These are phyloP conservation scores for Thelonectria blattea DNA, from an alignment of 2,329 filamentous ascomycete species.

Conservation along the genomic window DNA sequence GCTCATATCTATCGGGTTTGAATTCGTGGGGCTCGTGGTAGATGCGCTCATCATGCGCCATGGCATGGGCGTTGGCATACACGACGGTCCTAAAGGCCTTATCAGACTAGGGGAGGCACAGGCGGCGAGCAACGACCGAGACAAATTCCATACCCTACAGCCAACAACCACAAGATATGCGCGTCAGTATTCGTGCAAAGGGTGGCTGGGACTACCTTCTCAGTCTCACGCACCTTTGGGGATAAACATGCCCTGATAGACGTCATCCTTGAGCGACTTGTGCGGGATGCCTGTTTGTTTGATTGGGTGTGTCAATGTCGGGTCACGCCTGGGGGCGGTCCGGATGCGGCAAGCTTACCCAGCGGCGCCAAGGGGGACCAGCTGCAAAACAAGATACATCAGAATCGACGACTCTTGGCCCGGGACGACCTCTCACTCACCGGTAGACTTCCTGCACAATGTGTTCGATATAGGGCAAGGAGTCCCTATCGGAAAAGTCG, in stretches of 20 bases:
- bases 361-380: constrained; percentile 54
- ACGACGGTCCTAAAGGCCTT: constrained; percentile 42
- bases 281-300: constrained; percentile 54
- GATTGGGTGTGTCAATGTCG: constrained; percentile 16
- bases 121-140: constrained; percentile 4
- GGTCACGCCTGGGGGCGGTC: constrained; percentile 4
- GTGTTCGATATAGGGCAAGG: constrained; percentile 51
- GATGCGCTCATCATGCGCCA: constrained; percentile 48
- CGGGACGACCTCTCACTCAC: constrained; percentile 13
- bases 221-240: constrained; percentile 51
- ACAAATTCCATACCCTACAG: constrained; percentile 28
- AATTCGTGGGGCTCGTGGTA: constrained; percentile 52
- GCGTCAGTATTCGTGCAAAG: constrained; percentile 13
- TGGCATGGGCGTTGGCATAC: constrained; percentile 51
- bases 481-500: constrained; percentile 50
- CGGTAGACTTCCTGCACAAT: constrained; percentile 54
- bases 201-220: no score
- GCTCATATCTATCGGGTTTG: constrained; percentile 53
- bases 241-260: constrained; percentile 63
- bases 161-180: background rate
- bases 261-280: constrained; percentile 59
- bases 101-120: constrained; percentile 28
- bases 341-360: constrained; percentile 37
- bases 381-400: constrained; percentile 17
- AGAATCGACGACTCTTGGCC: constrained; percentile 7